Evolutionary conservation across 257 asterid genomes (phyloP).

Genomic region (Striga asiatica): DNA sequence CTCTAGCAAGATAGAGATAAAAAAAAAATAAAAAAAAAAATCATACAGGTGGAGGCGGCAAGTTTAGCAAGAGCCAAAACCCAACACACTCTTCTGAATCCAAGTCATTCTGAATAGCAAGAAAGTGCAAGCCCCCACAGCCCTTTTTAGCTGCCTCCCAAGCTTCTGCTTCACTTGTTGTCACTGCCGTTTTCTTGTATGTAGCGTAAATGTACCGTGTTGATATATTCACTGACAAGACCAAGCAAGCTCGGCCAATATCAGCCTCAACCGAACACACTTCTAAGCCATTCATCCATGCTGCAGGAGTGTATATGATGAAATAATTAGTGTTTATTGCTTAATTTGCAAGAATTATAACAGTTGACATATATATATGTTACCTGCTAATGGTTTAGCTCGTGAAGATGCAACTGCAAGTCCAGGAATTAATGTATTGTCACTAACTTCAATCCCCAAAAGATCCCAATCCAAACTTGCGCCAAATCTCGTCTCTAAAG

Average conservation of each 20-base stretch:
- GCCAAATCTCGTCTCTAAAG: slow-evolving; percentile 54
- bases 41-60: slow-evolving; percentile 91
- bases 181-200: slow-evolving; percentile 60
- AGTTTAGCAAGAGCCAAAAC: slow-evolving; percentile 83
- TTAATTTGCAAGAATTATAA: no score
- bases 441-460: slow-evolving; percentile 75
- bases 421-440: slow-evolving; percentile 70
- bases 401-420: slow-evolving; percentile 86
- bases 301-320: slow-evolving; percentile 30
- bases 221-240: slow-evolving; percentile 72
- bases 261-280: slow-evolving; percentile 78
- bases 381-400: slow-evolving; percentile 84
- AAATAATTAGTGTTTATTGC: no score
- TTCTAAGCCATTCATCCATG: slow-evolving; percentile 95
- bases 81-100: slow-evolving; percentile 79
- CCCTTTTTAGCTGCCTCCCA: slow-evolving; percentile 89
- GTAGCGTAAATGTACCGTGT: slow-evolving; percentile 70
- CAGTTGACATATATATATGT: no score
- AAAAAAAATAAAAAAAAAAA: no score
- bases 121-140: slow-evolving; percentile 86
- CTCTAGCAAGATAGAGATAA: background rate
- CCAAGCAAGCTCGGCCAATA: slow-evolving; percentile 36
- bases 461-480: slow-evolving; percentile 86
- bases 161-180: slow-evolving; percentile 82
- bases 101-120: slow-evolving; percentile 75